Percentiles rank a stretch among this genome's conserved stretches.
Evolutionary conservation across 306 rosid genomes (phyloP).

Genomic region (Fragaria vesca): DNA sequence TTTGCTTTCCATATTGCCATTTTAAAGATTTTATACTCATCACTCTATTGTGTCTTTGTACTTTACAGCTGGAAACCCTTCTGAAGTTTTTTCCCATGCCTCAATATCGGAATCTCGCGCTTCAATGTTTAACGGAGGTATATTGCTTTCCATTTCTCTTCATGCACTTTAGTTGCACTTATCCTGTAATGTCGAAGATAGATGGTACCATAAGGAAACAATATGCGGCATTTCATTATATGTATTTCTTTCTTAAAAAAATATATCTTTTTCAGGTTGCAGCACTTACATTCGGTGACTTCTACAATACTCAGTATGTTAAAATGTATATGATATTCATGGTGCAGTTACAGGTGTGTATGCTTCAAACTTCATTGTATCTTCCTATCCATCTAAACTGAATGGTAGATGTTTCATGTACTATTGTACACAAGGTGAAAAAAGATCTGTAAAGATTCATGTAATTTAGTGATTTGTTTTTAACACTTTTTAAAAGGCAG

Average conservation of each 20-base stretch:
- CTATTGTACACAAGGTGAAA: not conserved
- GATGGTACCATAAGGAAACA: not conserved
- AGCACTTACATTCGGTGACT: constrained; percentile 73
- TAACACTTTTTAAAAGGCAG: not conserved
- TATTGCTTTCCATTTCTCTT: constrained; percentile 6
- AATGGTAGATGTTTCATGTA: not conserved
- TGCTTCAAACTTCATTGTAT: constrained; percentile 1
- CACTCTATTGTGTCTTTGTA: constrained; percentile 18
- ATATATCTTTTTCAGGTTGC: constrained; percentile 68
- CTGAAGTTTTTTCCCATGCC: constrained; percentile 83
- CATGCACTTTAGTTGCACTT: not conserved
- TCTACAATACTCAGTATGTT: constrained; percentile 70
- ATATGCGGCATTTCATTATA: not conserved
- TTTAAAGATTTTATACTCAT: constrained; percentile 7
- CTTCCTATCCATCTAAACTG: not conserved
- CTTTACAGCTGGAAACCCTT: constrained; percentile 84
- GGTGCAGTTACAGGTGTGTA: constrained; percentile 86
- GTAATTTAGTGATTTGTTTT: not conserved
- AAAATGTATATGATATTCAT: constrained; percentile 88
- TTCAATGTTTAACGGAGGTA: constrained; percentile 96
- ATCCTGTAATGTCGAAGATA: not conserved
- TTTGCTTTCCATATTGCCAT: constrained; percentile 9
- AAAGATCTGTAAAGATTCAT: not conserved
- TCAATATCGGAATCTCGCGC: constrained; percentile 80
- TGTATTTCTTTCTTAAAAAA: not conserved